Evolutionary conservation across 2,329 filamentous ascomycete species (phyloP).

Genomic region (Rutstroemia sp.): DNA sequence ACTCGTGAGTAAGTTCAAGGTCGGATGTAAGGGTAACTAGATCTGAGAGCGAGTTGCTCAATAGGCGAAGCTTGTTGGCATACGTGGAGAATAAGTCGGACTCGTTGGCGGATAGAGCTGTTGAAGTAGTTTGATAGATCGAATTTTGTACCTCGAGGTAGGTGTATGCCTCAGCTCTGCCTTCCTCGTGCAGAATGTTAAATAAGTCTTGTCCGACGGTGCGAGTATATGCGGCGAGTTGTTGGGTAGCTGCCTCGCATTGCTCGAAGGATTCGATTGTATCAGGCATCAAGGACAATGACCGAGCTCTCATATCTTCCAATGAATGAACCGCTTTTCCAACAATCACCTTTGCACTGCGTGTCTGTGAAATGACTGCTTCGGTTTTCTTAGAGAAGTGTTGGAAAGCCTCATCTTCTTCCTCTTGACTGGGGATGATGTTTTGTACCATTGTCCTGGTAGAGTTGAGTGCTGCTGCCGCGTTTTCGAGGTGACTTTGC

Average conservation of each 20-base stretch:
- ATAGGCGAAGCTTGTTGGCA: constrained; percentile 55
- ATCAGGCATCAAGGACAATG: constrained; percentile 63
- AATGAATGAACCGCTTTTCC: constrained; percentile 71
- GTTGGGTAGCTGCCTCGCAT: constrained; percentile 56
- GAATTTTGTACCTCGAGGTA: constrained; percentile 57
- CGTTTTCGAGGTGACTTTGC: constrained; percentile 75
- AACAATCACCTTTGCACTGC: constrained; percentile 76
- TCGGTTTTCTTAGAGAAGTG: constrained; percentile 67
- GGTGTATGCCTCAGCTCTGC: constrained; percentile 58
- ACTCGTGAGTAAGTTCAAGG: constrained; percentile 66
- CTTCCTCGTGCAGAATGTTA: constrained; percentile 62
- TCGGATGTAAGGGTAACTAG: constrained; percentile 64
- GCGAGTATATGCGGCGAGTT: constrained; percentile 59
- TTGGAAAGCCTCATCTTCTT: constrained; percentile 60
- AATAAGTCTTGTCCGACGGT: constrained; percentile 59
- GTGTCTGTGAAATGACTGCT: constrained; percentile 62
- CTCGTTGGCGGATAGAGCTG: constrained; percentile 48
- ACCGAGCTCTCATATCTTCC: constrained; percentile 69
- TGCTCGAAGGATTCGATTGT: constrained; percentile 63
- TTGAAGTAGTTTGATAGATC: constrained; percentile 50
- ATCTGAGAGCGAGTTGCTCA: constrained; percentile 59
- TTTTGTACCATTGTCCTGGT: constrained; percentile 60
- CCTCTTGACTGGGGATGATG: constrained; percentile 46
- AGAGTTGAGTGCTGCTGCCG: constrained; percentile 59
- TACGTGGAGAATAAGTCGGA: constrained; percentile 65